Evolutionary conservation across 495 filamentous ascomycete genomes (phyloP), one percentile per base, ranked within the genome.

Genomic region (Penicillium bialowiezense): DNA sequence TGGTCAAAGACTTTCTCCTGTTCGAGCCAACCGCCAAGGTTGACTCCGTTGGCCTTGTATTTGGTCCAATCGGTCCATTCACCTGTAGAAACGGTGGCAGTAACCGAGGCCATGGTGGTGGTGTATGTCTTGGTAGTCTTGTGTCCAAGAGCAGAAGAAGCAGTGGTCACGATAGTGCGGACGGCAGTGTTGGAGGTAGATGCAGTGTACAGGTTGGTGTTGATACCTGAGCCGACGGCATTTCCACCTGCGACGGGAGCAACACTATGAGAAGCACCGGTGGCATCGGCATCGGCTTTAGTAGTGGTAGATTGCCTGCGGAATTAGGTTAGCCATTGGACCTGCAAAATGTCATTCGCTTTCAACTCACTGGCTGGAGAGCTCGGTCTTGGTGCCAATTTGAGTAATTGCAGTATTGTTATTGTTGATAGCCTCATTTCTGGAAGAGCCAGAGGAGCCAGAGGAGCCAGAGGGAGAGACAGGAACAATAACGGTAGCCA

Each of bases 11-110:
- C 34, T n/a, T 44, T 1, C 33, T 54, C 44, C 45, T 40, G 24
- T 24, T 49, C 51, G 7, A 54, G 40, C 45, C 51, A 54, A 17
- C 49, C 49, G n/a, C 49, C 49, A n/a, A 52, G 49, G 41, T 52
- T 52, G 15, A 52, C 49, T 24, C 50, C 50, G 21, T 52, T 52
- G 20, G 50, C 50, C 43, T 52, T 52, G 50, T 26, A 52, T 18
- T 17, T 44, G 37, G 50, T 52, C 50, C 50, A 52, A 20, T 52
- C 44, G 19, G 44, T 48, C 14, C 18, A 52, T 23, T 52, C 43
- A 5, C 50, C 43, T 9, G 50, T 18, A 14, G 35, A 34, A 18
- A 40, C 4, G 13, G 50, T 52, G 18, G 50, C 34, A 40, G 35
- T 46, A 20, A 36, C 28, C 8, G 50, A 46, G 12, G 41, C 43